Conservation (phyloP, 495 filamentous ascomycete species). For the Thermochaetoides thermophila region DNA sequence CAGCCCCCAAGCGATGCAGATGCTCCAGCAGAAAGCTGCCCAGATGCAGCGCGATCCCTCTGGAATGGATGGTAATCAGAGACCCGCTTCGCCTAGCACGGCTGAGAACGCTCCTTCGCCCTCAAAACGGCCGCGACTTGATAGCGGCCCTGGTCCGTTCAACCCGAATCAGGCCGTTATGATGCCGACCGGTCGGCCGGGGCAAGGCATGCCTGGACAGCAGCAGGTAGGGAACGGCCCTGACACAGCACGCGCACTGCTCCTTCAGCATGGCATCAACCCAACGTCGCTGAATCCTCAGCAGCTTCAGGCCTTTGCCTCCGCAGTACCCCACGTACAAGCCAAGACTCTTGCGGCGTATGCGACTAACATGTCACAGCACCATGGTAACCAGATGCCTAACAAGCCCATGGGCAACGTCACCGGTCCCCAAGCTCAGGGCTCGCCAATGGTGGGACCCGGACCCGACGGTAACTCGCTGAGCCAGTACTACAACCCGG, state of each 20-base stretch:
- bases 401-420: conserved; percentile 44
- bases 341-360: conserved; percentile 76
- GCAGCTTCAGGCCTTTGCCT: conserved; percentile 61
- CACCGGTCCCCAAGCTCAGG: conserved; percentile 43
- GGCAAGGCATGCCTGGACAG: conserved; percentile 56
- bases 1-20: conserved; percentile 53
- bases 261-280: conserved; percentile 65
- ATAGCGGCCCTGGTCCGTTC: conserved; percentile 43
- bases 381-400: conserved; percentile 65
- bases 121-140: conserved; percentile 80
- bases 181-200: conserved; percentile 62
- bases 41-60: conserved; percentile 78
- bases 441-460: conserved; percentile 63
- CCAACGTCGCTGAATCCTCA: conserved; percentile 55
- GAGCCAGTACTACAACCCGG: conserved; percentile 50
- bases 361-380: conserved; percentile 65
- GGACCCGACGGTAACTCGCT: conserved; percentile 52
- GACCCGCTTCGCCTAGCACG: conserved; percentile 66
- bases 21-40: conserved; percentile 47
- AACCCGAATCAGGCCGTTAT: conserved; percentile 54
- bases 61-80: conserved; percentile 74
- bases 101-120: conserved; percentile 85
- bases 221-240: conserved; percentile 51
- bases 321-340: conserved; percentile 44
- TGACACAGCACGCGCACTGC: conserved; percentile 39